Evolutionary conservation across 2,329 filamentous ascomycete genomes (phyloP), one percentile per base, ranked within the genome.

Genomic region (Colletotrichum falcatum): DNA sequence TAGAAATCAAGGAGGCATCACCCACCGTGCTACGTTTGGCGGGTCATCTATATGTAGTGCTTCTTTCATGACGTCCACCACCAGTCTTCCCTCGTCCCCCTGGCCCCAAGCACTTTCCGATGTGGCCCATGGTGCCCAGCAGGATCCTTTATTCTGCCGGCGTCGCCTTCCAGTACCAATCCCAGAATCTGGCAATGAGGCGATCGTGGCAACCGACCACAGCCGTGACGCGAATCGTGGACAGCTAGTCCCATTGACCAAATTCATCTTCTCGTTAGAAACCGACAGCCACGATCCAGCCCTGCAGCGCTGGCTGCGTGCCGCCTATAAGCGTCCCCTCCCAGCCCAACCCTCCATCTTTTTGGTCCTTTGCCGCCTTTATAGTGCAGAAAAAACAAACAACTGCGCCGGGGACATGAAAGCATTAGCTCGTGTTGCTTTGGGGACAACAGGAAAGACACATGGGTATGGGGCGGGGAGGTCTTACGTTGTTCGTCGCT

Each of bases 401-500:
- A 94, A 85, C 91, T 94, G 73, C 69, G 68, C 39, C 23, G 12
- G 26, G 11, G 20, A 26, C 33, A 20, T 16, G 14, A 33, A 6
- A 7, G 8, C 26, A 49, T 67, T 30, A 68, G 66, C 61, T 11
- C 20, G 1, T 26, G 30, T 8, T 30, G 26, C 33, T 55, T 16
- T 11, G 37, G 33, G 12, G 23, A 26, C 23, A 28, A 42, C 5
- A 20, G 5, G n/a, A 16, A 11, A 37, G 23, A 30, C 8, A 37
- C 37, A 23, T 14, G 14, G 5, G 6, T 23, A 23, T 9, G 6
- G 26, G 44, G 35, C 23, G 33, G 14, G 26, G 20, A 16, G n/a
- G 14, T 26, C 95, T 92, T 85, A 98, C 96, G 84, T 99, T 99
- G 87, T 99, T 99, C 74, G 96, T 99, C 72, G 96, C 96, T 76